phyloP scores from a whole-genome alignment of 139 green algal species.

The Chlorella sp. region DNA sequence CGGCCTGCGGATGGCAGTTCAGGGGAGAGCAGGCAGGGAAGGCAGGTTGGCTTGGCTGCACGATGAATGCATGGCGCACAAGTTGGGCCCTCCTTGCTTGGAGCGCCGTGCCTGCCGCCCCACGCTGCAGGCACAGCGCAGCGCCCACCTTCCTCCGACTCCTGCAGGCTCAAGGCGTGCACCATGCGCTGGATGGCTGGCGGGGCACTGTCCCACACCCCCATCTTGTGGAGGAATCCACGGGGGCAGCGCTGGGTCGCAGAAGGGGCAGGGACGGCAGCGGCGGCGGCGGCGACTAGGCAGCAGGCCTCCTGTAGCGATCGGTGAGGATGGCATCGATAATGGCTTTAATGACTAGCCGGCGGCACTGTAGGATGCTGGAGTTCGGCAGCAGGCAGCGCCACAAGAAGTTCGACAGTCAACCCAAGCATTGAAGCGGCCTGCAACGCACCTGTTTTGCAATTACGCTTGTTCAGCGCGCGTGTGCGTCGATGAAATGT shows the following conservation, averaged over 20 bases:
- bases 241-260: neutral
- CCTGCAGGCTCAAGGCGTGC: neutral
- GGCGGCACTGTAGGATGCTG: too few species aligned
- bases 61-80: neutral
- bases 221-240: neutral
- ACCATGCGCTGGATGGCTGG: neutral
- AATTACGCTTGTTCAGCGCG: too few species aligned
- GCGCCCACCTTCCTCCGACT: slow-evolving; percentile 7
- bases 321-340: neutral
- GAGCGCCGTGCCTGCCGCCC: too few species aligned
- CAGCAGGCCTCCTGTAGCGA: neutral
- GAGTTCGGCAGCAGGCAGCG: too few species aligned
- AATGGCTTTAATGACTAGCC: too few species aligned
- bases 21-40: neutral
- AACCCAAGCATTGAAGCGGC: too few species aligned
- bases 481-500: too few species aligned
- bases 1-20: neutral
- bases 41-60: neutral
- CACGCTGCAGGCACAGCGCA: too few species aligned
- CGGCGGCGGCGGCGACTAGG: too few species aligned
- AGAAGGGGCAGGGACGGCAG: neutral
- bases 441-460: too few species aligned
- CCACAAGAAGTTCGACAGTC: too few species aligned
- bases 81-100: neutral
- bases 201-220: neutral